Conservation (phyloP, 2,329 filamentous ascomycete genomes). For the Ceratocystis variospora region DNA sequence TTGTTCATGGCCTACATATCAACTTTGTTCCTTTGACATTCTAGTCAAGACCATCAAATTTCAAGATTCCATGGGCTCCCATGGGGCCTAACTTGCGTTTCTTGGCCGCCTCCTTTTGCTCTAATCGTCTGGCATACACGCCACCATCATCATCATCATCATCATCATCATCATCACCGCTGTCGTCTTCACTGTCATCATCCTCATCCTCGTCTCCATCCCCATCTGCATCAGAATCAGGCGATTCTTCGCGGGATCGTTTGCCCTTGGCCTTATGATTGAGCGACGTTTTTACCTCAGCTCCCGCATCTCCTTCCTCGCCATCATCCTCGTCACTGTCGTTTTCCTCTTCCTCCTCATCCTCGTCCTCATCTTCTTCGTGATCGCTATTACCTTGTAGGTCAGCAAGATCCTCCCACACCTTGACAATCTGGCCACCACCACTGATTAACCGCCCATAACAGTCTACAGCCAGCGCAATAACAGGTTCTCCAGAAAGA, state of each 20-base stretch:
- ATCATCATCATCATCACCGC: constrained; percentile 32
- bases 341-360: constrained; percentile 31
- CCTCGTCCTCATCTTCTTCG: constrained; percentile 36
- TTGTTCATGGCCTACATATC: neutral
- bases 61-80: constrained; percentile 39
- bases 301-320: constrained; percentile 22
- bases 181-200: constrained; percentile 30
- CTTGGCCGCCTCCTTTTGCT: constrained; percentile 26
- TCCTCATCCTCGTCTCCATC: constrained; percentile 30
- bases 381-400: constrained; percentile 32
- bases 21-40: neutral
- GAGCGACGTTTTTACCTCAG: constrained; percentile 22
- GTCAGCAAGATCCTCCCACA: constrained; percentile 73
- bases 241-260: neutral
- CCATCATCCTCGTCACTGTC: constrained; percentile 31
- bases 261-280: constrained; percentile 14
- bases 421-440: constrained; percentile 72
- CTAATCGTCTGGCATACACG: constrained; percentile 7
- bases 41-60: constrained; percentile 36
- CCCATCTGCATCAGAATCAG: constrained; percentile 33
- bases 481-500: constrained; percentile 55
- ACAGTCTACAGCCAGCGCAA: constrained; percentile 70
- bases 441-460: constrained; percentile 78
- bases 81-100: constrained; percentile 34
- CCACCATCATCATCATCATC: constrained; percentile 23